These are phyloP conservation scores for Microsporum audouinii DNA, from an alignment of 2,329 filamentous ascomycete genomes.

Conservation along the genomic window DNA sequence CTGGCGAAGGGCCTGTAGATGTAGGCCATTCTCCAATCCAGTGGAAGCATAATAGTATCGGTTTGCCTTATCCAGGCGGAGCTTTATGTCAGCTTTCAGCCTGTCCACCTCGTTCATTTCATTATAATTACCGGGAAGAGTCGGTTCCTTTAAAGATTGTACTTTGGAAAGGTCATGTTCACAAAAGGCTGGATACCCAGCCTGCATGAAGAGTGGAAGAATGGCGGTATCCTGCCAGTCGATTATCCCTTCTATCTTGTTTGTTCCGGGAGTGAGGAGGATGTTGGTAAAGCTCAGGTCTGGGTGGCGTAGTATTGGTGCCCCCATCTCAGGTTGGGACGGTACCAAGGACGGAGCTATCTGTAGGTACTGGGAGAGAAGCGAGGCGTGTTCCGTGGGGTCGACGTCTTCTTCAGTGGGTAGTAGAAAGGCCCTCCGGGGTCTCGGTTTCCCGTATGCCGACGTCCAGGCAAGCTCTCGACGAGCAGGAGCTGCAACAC, in stretches of 20 bases:
- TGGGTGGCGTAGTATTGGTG: constrained; percentile 8
- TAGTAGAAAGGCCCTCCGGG: constrained; percentile 9
- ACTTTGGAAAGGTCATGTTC: constrained; percentile 5
- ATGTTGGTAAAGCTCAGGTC: constrained; percentile 10
- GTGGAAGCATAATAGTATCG: constrained; percentile 12
- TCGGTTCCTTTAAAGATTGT: constrained; percentile 5
- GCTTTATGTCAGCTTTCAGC: constrained; percentile 1
- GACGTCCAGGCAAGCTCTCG: constrained; percentile 7
- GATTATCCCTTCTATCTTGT: constrained; percentile 9
- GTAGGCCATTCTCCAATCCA: constrained; percentile 5
- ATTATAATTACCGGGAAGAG: constrained; percentile 6
- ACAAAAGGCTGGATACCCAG: constrained; percentile 12
- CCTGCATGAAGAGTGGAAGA: constrained; percentile 10
- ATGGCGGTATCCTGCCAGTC: constrained; percentile 13
- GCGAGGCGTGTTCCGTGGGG: constrained; percentile 9
- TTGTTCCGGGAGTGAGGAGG: constrained; percentile 8
- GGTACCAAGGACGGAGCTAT: not conserved
- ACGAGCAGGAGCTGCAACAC: constrained; percentile 7
- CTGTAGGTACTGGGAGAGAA: constrained; percentile 8
- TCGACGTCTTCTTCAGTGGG: constrained; percentile 9
- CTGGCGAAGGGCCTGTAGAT: constrained; percentile 2
- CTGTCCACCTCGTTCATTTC: constrained; percentile 2
- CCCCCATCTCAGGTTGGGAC: not conserved
- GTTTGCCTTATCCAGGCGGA: constrained; percentile 9
- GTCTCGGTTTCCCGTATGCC: constrained; percentile 4